Base-by-base conservation (phyloP, 495 filamentous ascomycete species). In the Staphylotrichum longicolle region DNA sequence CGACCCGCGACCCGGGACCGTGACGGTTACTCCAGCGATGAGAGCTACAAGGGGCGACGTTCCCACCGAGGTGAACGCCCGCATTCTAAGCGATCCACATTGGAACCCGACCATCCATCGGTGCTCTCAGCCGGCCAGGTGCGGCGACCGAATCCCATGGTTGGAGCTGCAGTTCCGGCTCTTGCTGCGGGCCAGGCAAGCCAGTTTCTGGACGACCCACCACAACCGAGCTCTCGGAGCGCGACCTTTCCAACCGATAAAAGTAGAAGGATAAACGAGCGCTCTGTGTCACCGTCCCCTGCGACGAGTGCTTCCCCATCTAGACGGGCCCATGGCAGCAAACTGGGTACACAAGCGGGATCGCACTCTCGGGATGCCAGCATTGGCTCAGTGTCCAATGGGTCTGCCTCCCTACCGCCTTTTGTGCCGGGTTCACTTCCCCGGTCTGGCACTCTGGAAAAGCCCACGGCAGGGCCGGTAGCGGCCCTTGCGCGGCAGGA, bases 201-300 rank as follows among this genome's bases (percentile, higher is more conserved):
- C 0, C 63, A 56, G 12, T 65, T 72, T 33, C 52, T 51, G 0
- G 64, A 69, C 9, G 33, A 57, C 7, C 39, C 62, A 1, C 59
- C 52, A 3, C 37, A 63, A n/a, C 54, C 62, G 7, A 74, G 68
- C 56, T 58, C 76, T 8, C 67, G 73, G 34, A 76, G 72, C 39
- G 48, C 74, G 15, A 72, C 75, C 5, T 76, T 77, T 15, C 73
- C 75, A 6, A 63, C 66, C 57, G 67, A 71, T 20, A 66, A 63
- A 7, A 67, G 66, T 46, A 61, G 67, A 30, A 70, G 71, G 50
- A 54, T 37, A n/a, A 61, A 70, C 8, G 68, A 72, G 27, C 70
- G 75, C 32, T 61, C 66, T 35, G 58, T 66, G 10, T 68, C 70
- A 3, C 63, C 74, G 12, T 63, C 70, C 27, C 62, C 75, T 46